phyloP scores from a whole-genome alignment of 495 filamentous ascomycete species.

The Lasiosphaeria ovina region DNA sequence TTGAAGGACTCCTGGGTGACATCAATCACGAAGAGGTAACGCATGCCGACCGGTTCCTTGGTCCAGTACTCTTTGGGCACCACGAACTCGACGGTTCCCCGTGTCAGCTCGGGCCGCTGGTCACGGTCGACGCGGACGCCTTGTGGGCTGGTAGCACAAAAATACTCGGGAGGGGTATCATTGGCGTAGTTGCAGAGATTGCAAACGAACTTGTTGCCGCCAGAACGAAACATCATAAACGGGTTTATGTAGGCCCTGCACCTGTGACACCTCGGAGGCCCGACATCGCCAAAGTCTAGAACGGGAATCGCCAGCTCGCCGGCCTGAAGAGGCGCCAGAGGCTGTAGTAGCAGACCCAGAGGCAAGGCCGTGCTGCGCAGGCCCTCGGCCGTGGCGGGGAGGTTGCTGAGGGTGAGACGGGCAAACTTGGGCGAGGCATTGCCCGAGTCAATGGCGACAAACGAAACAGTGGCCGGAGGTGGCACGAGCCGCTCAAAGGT shows the following conservation, averaged over 20 bases:
- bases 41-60: slow-evolving; percentile 83
- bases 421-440: slow-evolving; percentile 95
- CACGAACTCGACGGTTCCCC: slow-evolving; percentile 91
- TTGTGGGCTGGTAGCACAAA: slow-evolving; percentile 81
- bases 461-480: slow-evolving; percentile 85
- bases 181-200: slow-evolving; percentile 99
- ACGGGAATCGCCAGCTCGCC: slow-evolving; percentile 89
- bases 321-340: slow-evolving; percentile 76
- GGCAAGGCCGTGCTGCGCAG: slow-evolving; percentile 76
- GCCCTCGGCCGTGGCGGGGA: slow-evolving; percentile 79
- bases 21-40: slow-evolving; percentile 90
- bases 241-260: slow-evolving; percentile 98
- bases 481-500: slow-evolving; percentile 91
- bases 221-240: slow-evolving; percentile 94
- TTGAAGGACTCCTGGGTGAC: slow-evolving; percentile 86
- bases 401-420: slow-evolving; percentile 85
- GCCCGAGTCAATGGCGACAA: slow-evolving; percentile 90
- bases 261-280: slow-evolving; percentile 88
- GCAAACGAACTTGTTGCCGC: slow-evolving; percentile 94
- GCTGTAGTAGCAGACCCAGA: slow-evolving; percentile 85
- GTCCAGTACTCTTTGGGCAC: slow-evolving; percentile 99
- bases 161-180: slow-evolving; percentile 90
- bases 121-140: slow-evolving; percentile 85
- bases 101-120: slow-evolving; percentile 83
- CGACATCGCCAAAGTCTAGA: slow-evolving; percentile 89